A percentile compares a stretch with the other conserved stretches of the same genome.
Evolutionary conservation across 306 rosid species (phyloP).

Genomic region (Boehmeria nivea): DNA sequence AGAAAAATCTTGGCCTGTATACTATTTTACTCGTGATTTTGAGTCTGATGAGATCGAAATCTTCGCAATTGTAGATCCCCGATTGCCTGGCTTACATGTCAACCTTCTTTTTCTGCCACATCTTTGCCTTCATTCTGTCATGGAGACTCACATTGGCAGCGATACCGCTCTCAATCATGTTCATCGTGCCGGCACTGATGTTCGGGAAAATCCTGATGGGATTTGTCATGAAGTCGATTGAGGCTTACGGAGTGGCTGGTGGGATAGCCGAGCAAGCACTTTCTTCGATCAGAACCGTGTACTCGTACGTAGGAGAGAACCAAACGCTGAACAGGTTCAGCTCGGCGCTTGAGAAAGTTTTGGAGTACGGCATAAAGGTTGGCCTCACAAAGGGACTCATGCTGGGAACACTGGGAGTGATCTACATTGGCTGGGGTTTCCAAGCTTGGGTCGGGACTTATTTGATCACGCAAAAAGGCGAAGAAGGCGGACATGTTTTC

Average conservation of each 20-base stretch:
- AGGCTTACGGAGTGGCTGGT: conserved; percentile 79
- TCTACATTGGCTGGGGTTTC: conserved; percentile 83
- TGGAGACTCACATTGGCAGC: conserved; percentile 85
- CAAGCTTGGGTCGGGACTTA: conserved; percentile 91
- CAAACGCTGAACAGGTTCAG: conserved; percentile 64
- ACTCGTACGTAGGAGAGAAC: conserved; percentile 72
- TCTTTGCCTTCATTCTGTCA: conserved; percentile 69
- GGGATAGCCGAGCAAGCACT: conserved; percentile 87
- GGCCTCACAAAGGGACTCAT: conserved; percentile 78
- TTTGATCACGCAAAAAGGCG: conserved; percentile 59
- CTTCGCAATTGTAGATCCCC: conserved; percentile 54
- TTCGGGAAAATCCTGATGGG: conserved; percentile 78
- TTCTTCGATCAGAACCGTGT: conserved; percentile 77
- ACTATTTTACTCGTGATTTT: not conserved
- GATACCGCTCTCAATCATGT: conserved; percentile 73
- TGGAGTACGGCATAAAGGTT: conserved; percentile 61
- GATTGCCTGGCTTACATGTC: conserved; percentile 73
- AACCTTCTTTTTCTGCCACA: conserved; percentile 77
- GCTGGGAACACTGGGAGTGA: conserved; percentile 88
- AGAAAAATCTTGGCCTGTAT: too few relatives aligned
- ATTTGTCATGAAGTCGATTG: conserved; percentile 72
- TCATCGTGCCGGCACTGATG: conserved; percentile 66
- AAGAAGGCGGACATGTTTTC: conserved; percentile 75
- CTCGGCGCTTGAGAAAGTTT: conserved; percentile 54
- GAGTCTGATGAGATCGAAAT: conserved; percentile 11